A percentile compares a stretch with the other conserved stretches of the same genome.
Evolutionary conservation across 768 basidiomycete genomes (phyloP).

Genomic region (Mycena haematopus): DNA sequence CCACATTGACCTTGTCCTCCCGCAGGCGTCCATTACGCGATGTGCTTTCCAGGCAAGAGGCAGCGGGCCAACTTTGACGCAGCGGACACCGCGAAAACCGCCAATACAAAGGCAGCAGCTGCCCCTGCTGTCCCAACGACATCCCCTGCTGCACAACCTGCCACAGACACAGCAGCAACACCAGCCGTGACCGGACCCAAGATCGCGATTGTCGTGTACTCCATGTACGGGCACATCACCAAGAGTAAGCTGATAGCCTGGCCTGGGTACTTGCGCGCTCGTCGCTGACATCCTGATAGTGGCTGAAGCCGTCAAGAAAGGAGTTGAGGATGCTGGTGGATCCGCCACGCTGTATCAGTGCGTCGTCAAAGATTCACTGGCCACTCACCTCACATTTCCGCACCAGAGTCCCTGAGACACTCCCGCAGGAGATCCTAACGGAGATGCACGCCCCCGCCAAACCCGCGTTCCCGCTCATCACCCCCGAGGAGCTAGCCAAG

Average conservation of each 20-base stretch:
- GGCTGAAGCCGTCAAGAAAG: constrained; percentile 59
- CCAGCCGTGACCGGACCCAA: constrained; percentile 54
- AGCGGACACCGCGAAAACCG: not conserved
- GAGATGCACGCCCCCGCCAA: constrained; percentile 78
- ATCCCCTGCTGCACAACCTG: not conserved
- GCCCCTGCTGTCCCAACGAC: not conserved
- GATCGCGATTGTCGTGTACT: constrained; percentile 76
- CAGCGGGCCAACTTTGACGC: constrained; percentile 21
- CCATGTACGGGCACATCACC: constrained; percentile 77
- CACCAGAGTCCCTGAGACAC: constrained; percentile 78
- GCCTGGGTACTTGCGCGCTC: not conserved
- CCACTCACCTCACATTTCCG: constrained; percentile 8
- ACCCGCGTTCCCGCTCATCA: constrained; percentile 72
- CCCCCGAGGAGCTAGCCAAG: constrained; percentile 54
- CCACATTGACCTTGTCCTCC: not conserved
- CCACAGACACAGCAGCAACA: not conserved
- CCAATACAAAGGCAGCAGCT: constrained; percentile 5
- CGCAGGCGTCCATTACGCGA: not conserved
- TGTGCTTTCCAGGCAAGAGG: constrained; percentile 23
- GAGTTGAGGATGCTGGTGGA: constrained; percentile 57
- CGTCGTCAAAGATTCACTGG: constrained; percentile 30
- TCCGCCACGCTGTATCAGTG: constrained; percentile 60
- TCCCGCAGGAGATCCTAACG: constrained; percentile 66
- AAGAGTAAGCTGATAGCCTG: constrained; percentile 47
- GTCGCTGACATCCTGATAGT: constrained; percentile 47